Evolutionary conservation across 768 basidiomycete species (phyloP).

Genomic region (Mycena floridula): DNA sequence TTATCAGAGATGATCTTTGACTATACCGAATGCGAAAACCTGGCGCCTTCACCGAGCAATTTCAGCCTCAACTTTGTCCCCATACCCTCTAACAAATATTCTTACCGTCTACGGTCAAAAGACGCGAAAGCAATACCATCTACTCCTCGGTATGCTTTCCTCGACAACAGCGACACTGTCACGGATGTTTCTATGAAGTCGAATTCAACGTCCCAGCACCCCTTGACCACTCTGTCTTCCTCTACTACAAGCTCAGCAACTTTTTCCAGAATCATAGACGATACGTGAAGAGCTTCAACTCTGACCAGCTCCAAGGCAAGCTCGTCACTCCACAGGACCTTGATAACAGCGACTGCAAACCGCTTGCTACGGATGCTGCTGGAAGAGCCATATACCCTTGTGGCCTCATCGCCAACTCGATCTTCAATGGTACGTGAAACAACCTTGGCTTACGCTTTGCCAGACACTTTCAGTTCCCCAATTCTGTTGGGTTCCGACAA

Average conservation of each 20-base stretch:
- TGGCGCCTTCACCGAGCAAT: slow-evolving; percentile 35
- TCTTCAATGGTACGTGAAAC: slow-evolving; percentile 77
- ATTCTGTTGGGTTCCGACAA: slow-evolving; percentile 44
- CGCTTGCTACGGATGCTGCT: slow-evolving; percentile 55
- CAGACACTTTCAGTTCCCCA: slow-evolving; percentile 78
- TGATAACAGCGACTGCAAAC: slow-evolving; percentile 81
- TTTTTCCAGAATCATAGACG: slow-evolving; percentile 98
- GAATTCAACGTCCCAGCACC: slow-evolving; percentile 80
- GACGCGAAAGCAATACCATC: slow-evolving; percentile 44
- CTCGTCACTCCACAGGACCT: slow-evolving; percentile 41
- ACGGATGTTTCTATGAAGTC: slow-evolving; percentile 43
- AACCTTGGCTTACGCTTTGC: slow-evolving; percentile 2
- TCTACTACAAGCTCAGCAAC: slow-evolving; percentile 96
- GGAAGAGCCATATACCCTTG: slow-evolving; percentile 82
- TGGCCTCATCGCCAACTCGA: slow-evolving; percentile 93
- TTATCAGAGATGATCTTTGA: slow-evolving; percentile 93
- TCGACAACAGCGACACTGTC: slow-evolving; percentile 45
- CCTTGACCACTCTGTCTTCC: slow-evolving; percentile 67
- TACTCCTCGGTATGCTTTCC: slow-evolving; percentile 72
- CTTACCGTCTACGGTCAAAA: slow-evolving; percentile 54
- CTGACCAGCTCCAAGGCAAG: slow-evolving; percentile 80
- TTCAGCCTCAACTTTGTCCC: slow-evolving; percentile 32
- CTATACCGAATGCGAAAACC: slow-evolving; percentile 87
- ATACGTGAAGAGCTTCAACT: slow-evolving; percentile 88
- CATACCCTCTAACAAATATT: slow-evolving; percentile 63